Evolutionary conservation across 2,329 filamentous ascomycete species (phyloP).

Genomic region (Talaromyces amestolkiae): DNA sequence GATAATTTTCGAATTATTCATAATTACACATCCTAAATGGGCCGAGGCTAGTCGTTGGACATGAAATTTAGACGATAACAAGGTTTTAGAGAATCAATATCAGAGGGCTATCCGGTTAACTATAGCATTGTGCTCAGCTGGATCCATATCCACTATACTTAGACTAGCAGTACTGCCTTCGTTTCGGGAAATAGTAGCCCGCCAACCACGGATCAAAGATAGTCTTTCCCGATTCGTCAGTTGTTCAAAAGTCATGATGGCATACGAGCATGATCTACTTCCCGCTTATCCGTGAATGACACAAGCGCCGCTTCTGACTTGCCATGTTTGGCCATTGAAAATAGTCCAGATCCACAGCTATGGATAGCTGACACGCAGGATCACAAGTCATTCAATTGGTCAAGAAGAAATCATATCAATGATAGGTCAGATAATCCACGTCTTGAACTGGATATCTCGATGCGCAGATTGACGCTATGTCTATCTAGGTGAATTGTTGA

Average conservation of each 20-base stretch:
- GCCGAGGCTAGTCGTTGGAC: background rate
- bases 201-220: background rate
- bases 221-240: background rate
- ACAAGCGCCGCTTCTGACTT: background rate
- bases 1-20: background rate
- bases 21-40: background rate
- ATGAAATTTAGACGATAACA: background rate
- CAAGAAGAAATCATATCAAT: background rate
- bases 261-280: background rate
- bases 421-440: background rate
- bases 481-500: background rate
- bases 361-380: background rate
- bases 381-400: background rate
- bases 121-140: background rate
- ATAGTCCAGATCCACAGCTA: background rate
- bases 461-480: background rate
- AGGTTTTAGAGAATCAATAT: background rate
- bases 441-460: background rate
- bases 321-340: background rate
- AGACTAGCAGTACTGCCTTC: background rate
- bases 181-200: background rate
- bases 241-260: background rate
- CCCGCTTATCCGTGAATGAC: too few species aligned
- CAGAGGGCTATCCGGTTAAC: background rate
- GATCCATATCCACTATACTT: background rate